phyloP scores from a whole-genome alignment of 2,329 filamentous ascomycete species.

The Zymoseptoria ardabiliae region DNA sequence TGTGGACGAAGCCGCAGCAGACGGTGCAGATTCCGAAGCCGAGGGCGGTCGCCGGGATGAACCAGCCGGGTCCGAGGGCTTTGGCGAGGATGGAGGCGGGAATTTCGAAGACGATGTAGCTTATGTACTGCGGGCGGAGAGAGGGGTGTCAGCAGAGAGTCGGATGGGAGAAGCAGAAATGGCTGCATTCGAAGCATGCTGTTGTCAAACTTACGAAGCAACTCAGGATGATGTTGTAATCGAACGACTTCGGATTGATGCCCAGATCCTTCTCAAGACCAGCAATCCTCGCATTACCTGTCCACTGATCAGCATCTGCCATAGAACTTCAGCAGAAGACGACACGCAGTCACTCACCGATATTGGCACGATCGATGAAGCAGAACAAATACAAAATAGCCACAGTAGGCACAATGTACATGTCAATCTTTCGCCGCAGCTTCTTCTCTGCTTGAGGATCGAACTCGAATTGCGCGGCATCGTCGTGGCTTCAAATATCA shows the following conservation, averaged over 20 bases:
- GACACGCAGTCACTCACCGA: constrained; percentile 47
- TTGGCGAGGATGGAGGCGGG: constrained; percentile 64
- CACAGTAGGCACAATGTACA: constrained; percentile 59
- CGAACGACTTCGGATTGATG: constrained; percentile 44
- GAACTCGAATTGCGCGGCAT: constrained; percentile 28
- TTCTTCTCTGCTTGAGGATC: constrained; percentile 51
- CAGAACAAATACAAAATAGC: constrained; percentile 63
- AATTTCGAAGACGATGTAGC: constrained; percentile 67
- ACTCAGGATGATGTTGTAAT: constrained; percentile 60
- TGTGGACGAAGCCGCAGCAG: constrained; percentile 57
- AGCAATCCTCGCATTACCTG: constrained; percentile 63
- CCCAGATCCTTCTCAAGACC: constrained; percentile 51
- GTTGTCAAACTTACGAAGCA: constrained; percentile 41
- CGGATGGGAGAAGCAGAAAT: no score
- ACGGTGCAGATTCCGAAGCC: constrained; percentile 57
- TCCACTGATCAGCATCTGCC: not conserved
- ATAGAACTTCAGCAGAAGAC: not conserved
- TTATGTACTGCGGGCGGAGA: constrained; percentile 45
- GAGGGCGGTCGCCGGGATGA: constrained; percentile 55
- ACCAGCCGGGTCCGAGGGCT: constrained; percentile 65
- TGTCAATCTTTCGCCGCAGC: constrained; percentile 57
- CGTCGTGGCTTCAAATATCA: not conserved
- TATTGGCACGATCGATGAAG: constrained; percentile 68
- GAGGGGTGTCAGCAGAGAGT: not conserved
- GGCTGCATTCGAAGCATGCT: not conserved